phyloP scores from a whole-genome alignment of 257 asterid species.

The Apocynum venetum region DNA sequence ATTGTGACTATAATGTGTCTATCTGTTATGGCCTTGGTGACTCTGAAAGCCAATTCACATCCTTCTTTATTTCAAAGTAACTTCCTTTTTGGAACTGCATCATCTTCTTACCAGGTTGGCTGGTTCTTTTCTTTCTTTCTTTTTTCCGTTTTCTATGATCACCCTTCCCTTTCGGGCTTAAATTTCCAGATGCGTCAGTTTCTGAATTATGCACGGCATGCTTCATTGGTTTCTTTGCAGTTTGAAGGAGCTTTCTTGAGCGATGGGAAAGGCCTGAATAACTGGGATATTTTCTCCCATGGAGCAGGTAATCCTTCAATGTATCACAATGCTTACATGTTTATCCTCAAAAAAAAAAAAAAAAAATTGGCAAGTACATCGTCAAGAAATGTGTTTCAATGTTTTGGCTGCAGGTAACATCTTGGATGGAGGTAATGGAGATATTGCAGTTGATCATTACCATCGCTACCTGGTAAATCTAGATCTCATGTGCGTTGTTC shows the following conservation, averaged over 20 bases:
- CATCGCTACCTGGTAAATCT: conserved; percentile 34
- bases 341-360: not conserved
- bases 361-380: not conserved
- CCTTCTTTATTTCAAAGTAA: conserved; percentile 28
- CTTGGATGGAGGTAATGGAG: conserved; percentile 42
- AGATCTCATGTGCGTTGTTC: too few relatives aligned
- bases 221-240: conserved; percentile 18
- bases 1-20: conserved; percentile 8
- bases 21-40: conserved; percentile 8
- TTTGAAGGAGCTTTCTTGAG: conserved; percentile 40
- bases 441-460: conserved; percentile 42
- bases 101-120: conserved; percentile 60
- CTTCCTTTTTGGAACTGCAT: conserved; percentile 58
- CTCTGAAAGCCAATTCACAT: conserved; percentile 16
- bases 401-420: conserved; percentile 27
- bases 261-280: conserved; percentile 40
- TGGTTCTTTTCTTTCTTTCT: not conserved
- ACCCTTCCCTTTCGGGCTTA: not conserved
- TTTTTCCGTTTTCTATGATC: not conserved
- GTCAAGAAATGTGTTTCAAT: not conserved
- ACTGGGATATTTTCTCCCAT: conserved; percentile 42
- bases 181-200: not conserved
- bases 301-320: conserved; percentile 18
- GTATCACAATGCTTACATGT: not conserved
- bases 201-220: not conserved